Evolutionary conservation across 75 land plant genomes (phyloP).

Genomic region (Pseudotsuga menziesii): DNA sequence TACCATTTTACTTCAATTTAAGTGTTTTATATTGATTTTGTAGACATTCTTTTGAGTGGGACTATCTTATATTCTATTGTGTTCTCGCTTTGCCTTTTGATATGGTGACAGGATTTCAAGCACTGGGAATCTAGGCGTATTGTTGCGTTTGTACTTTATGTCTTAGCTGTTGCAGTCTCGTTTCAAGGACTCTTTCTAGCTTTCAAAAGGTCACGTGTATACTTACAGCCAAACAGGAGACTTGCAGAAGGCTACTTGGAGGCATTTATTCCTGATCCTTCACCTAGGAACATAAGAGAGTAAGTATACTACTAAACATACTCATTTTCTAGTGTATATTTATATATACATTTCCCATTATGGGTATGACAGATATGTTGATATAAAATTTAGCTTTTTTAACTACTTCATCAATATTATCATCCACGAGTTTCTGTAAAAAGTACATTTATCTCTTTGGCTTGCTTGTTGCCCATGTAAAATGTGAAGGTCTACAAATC

Average conservation of each 20-base stretch:
- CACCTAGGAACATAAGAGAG: constrained; percentile 60
- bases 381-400: no score
- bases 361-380: no score
- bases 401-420: no score
- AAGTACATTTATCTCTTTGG: no score
- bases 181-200: constrained; percentile 41
- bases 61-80: not conserved
- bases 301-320: constrained; percentile 20
- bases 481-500: no score
- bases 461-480: no score
- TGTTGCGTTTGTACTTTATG: constrained; percentile 58
- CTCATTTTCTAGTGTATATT: no score
- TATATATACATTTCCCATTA: no score
- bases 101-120: constrained; percentile 54
- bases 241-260: constrained; percentile 86
- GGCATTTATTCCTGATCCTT: constrained; percentile 86
- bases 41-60: not conserved
- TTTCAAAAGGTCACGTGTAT: constrained; percentile 30
- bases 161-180: constrained; percentile 40
- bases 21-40: not conserved
- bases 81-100: not conserved
- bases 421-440: no score
- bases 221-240: constrained; percentile 25
- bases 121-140: constrained; percentile 73
- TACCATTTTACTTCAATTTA: not conserved